These are phyloP conservation scores for Neofusicoccum sp. DNA, from an alignment of 2,329 filamentous ascomycete genomes.

Conservation along the genomic window DNA sequence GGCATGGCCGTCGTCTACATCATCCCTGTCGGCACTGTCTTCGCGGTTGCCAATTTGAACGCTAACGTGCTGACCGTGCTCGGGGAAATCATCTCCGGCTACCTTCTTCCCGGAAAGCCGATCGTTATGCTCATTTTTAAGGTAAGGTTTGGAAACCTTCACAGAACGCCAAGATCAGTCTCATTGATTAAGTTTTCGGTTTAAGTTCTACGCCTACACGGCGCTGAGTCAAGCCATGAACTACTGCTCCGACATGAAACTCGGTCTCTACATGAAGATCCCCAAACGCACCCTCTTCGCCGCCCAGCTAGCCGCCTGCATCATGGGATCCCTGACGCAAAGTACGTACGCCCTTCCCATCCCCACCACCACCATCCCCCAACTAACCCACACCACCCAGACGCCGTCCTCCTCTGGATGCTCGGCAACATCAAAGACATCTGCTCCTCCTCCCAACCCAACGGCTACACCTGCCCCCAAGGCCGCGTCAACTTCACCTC, in stretches of 20 bases:
- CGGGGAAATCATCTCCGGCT: constrained; percentile 58
- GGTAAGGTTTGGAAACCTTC: background rate
- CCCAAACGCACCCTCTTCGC: constrained; percentile 15
- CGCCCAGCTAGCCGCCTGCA: constrained; percentile 12
- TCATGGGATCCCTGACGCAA: constrained; percentile 12
- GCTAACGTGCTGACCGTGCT: constrained; percentile 52
- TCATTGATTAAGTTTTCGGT: too few relatives aligned
- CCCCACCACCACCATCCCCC: background rate
- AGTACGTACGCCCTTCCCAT: background rate
- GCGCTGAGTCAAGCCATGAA: constrained; percentile 17
- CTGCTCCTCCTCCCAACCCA: constrained; percentile 12
- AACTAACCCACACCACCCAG: constrained; percentile 24
- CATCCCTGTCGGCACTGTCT: constrained; percentile 16
- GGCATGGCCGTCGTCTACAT: constrained; percentile 15
- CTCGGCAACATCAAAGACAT: constrained; percentile 52
- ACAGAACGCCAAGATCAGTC: too few relatives aligned
- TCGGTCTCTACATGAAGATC: constrained; percentile 18
- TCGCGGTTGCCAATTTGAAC: constrained; percentile 15
- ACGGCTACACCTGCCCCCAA: constrained; percentile 59
- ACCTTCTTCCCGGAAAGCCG: constrained; percentile 33
- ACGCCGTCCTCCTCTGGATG: constrained; percentile 61
- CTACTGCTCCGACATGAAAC: constrained; percentile 17
- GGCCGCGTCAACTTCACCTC: constrained; percentile 60
- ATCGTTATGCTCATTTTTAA: constrained; percentile 19
- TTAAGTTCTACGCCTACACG: constrained; percentile 17